Evolutionary conservation across 257 asterid species (phyloP), one percentile per base, ranked within the genome.

Genomic region (Solanum piurae): DNA sequence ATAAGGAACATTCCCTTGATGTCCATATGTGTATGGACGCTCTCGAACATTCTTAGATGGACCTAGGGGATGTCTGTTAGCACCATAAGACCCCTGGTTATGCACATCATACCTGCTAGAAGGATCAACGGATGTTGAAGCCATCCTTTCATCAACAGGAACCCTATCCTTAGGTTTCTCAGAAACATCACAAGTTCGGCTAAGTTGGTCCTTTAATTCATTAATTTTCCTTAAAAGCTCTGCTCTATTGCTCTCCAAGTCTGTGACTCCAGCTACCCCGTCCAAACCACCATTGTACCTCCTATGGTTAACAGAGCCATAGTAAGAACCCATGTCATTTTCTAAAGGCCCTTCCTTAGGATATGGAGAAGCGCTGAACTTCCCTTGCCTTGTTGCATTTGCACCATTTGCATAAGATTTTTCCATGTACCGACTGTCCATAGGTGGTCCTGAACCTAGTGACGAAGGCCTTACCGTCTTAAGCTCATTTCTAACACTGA

Each of bases 221-320:
- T 95, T 98, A 13, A 97, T 98, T 91, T 91, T 97, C 88, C 92
- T 93, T 9, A 97, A 89, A 80, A 97, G 96, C 90, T 95, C 98
- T 0, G 93, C 97, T 84, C 98, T 93, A 49, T 94, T 94, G 46
- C 92, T 92, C 85, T 94, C 99, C 73, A 95, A 87, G 88, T 87
- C 91, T 86, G 92, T 92, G n/a, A 93, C 93, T 82, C 94, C 89
- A 72, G 91, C 91, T 64, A 88, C 62, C 88, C 96, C 93, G 62
- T 92, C 94, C 83, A 89, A 75, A 83, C 86, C 91, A 89, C 92
- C 93, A n/a, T 46, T 90, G 89, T 92, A 92, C 84, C 92, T 87
- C 89, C 85, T 76, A 55, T 90, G 91, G 88, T 89, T 93, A 52
- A 89, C 94, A 86, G 90, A 94, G 79, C 88, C 93, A 73, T 94